Conservation (phyloP, 495 filamentous ascomycete species). For the Podospora australis region DNA sequence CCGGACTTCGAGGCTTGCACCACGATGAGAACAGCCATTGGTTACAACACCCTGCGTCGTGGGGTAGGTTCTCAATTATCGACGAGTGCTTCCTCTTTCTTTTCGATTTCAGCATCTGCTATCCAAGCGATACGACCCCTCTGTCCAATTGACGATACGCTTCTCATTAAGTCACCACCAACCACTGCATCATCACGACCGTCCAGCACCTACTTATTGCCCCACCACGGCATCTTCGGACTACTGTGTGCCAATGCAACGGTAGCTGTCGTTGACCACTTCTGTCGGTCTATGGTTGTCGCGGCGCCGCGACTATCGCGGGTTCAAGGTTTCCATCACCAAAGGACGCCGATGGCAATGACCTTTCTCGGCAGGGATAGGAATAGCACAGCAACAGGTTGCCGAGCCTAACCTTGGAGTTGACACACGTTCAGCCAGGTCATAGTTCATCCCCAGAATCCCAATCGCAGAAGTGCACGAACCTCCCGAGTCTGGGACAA, state of each 20-base stretch:
- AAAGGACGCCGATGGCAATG: background rate
- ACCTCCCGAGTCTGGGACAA: background rate
- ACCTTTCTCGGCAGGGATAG: background rate
- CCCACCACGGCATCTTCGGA: no score
- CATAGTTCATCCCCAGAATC: conserved; percentile 3
- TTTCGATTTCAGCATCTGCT: no score
- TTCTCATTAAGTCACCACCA: conserved; percentile 1
- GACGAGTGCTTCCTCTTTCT: background rate
- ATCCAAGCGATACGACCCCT: background rate
- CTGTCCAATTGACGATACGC: background rate
- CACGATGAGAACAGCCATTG: no score
- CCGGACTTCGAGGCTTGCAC: background rate
- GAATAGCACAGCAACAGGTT: background rate
- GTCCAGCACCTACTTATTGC: no score
- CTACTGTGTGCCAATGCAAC: no score
- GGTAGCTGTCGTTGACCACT: no score
- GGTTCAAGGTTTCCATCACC: no score
- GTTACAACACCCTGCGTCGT: background rate
- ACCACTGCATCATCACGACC: no score
- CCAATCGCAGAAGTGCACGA: conserved; percentile 11
- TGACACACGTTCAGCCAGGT: conserved; percentile 6
- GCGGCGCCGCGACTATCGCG: background rate
- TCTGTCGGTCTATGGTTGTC: background rate
- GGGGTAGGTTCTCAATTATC: background rate
- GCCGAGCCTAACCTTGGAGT: conserved; percentile 11